A percentile compares a stretch with the other conserved stretches of the same genome.
Evolutionary conservation across 2,329 filamentous ascomycete genomes (phyloP).

Genomic region (Stagonosporopsis tanaceti): DNA sequence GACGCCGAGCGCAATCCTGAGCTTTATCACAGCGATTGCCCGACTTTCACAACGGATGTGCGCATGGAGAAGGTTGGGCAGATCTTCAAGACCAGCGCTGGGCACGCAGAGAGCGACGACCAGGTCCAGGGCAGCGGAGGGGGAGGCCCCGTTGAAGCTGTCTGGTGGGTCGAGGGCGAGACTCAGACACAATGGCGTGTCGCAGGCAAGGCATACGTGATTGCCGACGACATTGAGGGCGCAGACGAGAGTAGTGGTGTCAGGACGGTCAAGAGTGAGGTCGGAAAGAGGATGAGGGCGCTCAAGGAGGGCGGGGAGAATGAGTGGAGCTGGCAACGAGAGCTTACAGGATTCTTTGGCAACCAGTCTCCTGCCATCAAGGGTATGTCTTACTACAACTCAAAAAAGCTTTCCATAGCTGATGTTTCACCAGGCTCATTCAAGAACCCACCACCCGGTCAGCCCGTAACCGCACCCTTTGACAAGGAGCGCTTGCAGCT

Average conservation of each 20-base stretch:
- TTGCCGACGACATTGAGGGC: constrained; percentile 72
- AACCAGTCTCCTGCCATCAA: constrained; percentile 85
- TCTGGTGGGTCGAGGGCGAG: constrained; percentile 79
- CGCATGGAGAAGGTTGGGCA: constrained; percentile 86
- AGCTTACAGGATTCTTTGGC: constrained; percentile 88
- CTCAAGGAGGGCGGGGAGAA: constrained; percentile 53
- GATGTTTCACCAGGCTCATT: constrained; percentile 63
- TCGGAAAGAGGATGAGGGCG: constrained; percentile 70
- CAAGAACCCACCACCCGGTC: constrained; percentile 63
- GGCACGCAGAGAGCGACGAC: constrained; percentile 54
- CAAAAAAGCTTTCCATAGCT: neutral
- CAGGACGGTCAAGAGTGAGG: constrained; percentile 65
- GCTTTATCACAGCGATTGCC: constrained; percentile 77
- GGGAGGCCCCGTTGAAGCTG: constrained; percentile 78
- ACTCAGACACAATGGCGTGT: constrained; percentile 84
- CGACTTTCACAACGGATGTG: constrained; percentile 85
- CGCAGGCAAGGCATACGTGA: constrained; percentile 76
- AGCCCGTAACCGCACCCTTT: constrained; percentile 54
- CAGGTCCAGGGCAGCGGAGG: constrained; percentile 63
- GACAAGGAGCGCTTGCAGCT: constrained; percentile 56
- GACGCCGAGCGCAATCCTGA: constrained; percentile 73
- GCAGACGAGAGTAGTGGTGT: constrained; percentile 63
- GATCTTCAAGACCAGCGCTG: constrained; percentile 64
- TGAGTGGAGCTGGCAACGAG: constrained; percentile 78
- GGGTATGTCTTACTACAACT: constrained; percentile 53